Percentiles rank a stretch among this genome's conserved stretches.
phyloP scores from a whole-genome alignment of 495 filamentous ascomycete species.

The Daldinia childiae region DNA sequence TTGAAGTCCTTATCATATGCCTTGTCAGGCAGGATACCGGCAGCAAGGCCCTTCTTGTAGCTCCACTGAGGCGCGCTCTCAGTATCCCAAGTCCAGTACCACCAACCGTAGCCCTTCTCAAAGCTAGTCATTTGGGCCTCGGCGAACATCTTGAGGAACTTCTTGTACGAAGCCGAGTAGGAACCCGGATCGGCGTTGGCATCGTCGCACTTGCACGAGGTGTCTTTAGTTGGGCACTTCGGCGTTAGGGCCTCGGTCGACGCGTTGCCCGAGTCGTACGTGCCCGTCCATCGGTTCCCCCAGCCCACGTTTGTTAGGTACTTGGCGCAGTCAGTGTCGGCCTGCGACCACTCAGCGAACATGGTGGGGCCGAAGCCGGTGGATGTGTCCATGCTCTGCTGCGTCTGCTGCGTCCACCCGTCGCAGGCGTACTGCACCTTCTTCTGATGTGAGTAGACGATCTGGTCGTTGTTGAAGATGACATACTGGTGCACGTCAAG shows the following conservation, averaged over 20 bases:
- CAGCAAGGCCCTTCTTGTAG: constrained; percentile 84
- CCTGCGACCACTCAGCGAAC: constrained; percentile 97
- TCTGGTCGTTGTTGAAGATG: constrained; percentile 83
- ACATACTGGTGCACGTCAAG: constrained; percentile 96
- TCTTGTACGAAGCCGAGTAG: constrained; percentile 81
- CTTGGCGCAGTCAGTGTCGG: constrained; percentile 92
- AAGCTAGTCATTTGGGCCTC: constrained; percentile 95
- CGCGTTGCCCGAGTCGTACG: constrained; percentile 65
- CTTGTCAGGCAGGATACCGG: constrained; percentile 83
- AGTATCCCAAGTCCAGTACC: constrained; percentile 90
- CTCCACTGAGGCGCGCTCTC: constrained; percentile 85
- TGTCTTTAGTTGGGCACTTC: constrained; percentile 72
- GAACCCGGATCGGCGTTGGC: constrained; percentile 76
- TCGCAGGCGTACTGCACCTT: constrained; percentile 87
- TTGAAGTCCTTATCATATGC: constrained; percentile 80
- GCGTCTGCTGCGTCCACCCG: constrained; percentile 83
- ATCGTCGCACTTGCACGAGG: constrained; percentile 72
- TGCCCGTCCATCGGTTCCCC: constrained; percentile 93
- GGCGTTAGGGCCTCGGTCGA: constrained; percentile 65
- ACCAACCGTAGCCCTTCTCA: constrained; percentile 93
- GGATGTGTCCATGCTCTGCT: constrained; percentile 70
- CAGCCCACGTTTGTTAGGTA: constrained; percentile 90
- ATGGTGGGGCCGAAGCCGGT: constrained; percentile 97
- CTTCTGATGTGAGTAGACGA: constrained; percentile 73
- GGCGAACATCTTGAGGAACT: constrained; percentile 87